phyloP scores from a whole-genome alignment of 768 basidiomycete genomes.

The Candolleomyces efflorescens region DNA sequence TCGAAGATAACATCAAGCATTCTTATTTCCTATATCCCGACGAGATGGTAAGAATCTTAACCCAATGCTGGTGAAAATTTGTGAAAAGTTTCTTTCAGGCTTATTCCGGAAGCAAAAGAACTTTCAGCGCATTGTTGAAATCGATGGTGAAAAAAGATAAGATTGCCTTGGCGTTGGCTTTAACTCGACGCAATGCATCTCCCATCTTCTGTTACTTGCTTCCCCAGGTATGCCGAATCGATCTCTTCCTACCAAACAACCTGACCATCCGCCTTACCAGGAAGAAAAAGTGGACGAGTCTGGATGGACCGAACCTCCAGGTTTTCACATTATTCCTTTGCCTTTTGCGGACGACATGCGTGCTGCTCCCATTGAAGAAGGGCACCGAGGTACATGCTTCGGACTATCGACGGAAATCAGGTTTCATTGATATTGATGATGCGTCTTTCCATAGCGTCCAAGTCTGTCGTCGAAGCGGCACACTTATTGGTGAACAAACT shows the following conservation, averaged over 20 bases:
- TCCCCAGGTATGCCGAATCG: conserved; percentile 60
- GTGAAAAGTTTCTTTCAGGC: conserved; percentile 34
- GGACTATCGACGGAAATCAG: background rate
- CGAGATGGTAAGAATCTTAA: conserved; percentile 57
- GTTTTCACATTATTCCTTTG: conserved; percentile 89
- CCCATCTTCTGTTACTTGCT: conserved; percentile 83
- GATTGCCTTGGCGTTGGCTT: conserved; percentile 71
- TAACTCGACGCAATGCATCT: conserved; percentile 65
- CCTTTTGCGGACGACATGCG: conserved; percentile 96
- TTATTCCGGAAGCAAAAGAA: conserved; percentile 88
- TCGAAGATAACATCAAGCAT: conserved; percentile 92
- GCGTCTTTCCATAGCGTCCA: conserved; percentile 46
- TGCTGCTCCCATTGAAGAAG: conserved; percentile 63
- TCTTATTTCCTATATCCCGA: conserved; percentile 90
- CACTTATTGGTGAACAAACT: conserved; percentile 75
- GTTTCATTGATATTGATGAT: background rate
- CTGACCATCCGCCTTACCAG: conserved; percentile 27
- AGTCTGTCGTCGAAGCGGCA: conserved; percentile 64
- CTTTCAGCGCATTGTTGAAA: conserved; percentile 83
- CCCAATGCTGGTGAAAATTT: background rate
- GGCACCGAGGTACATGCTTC: conserved; percentile 48
- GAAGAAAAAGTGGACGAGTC: conserved; percentile 65
- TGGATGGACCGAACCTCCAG: conserved; percentile 72
- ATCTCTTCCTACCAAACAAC: background rate
- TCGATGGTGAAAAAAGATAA: conserved; percentile 78